phyloP scores from a whole-genome alignment of 164 flowering plant genomes.

The Pachysandra terminalis region DNA sequence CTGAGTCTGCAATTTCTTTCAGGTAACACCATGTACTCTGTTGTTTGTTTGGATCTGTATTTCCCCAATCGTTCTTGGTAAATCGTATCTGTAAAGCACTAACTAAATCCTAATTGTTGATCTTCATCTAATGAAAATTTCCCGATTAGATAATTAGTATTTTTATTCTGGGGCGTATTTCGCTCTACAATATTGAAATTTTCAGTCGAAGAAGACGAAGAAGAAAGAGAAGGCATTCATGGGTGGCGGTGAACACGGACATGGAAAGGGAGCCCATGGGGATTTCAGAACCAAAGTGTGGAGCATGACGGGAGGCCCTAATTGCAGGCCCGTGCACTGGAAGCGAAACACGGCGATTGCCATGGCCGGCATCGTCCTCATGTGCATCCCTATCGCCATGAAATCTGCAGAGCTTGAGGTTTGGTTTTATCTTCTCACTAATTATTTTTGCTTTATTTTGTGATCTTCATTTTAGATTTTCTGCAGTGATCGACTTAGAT shows the following conservation, averaged over 20 bases:
- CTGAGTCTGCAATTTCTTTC: too few relatives aligned
- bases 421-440: neutral
- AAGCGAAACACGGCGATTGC: constrained; percentile 91
- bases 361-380: constrained; percentile 69
- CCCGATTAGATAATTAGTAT: too few relatives aligned
- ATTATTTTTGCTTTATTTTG: neutral
- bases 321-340: constrained; percentile 93
- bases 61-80: too few relatives aligned
- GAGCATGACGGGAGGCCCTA: constrained; percentile 86
- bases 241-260: constrained; percentile 66
- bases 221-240: constrained; percentile 12
- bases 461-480: neutral
- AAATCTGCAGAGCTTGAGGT: constrained; percentile 96
- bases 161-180: too few relatives aligned
- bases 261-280: constrained; percentile 42
- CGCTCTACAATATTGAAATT: too few relatives aligned
- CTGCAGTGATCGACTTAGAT: neutral
- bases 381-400: constrained; percentile 92
- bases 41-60: too few relatives aligned
- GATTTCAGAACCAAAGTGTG: constrained; percentile 90
- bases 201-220: neutral
- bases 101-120: too few relatives aligned
- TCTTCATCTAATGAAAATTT: too few relatives aligned
- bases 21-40: too few relatives aligned
- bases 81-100: too few relatives aligned